Conservation (phyloP, 1,139 yeast genomes). For the Yamadazyma sp. region DNA sequence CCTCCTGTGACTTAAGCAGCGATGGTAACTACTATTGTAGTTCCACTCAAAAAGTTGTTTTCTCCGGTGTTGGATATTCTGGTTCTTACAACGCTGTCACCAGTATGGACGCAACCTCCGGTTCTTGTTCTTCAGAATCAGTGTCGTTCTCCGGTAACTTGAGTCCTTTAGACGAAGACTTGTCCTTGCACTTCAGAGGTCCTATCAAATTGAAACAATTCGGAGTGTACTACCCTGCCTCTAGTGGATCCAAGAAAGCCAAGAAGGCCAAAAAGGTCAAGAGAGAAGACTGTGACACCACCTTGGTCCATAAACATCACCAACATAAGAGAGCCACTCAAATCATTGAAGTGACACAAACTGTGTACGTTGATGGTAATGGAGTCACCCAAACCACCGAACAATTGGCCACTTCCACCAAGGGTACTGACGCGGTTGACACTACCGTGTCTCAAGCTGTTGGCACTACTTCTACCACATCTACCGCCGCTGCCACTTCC, state of each 20-base stretch:
- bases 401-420: conserved; percentile 22
- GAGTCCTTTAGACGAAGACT: conserved; percentile 67
- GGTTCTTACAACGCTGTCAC: conserved; percentile 66
- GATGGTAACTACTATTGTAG: conserved; percentile 85
- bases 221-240: conserved; percentile 58
- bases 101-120: conserved; percentile 44
- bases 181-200: conserved; percentile 83
- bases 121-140: conserved; percentile 53
- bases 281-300: conserved; percentile 38
- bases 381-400: conserved; percentile 49
- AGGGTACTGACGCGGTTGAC: conserved; percentile 24
- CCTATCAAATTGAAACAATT: conserved; percentile 64
- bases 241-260: conserved; percentile 20
- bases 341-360: conserved; percentile 69
- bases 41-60: conserved; percentile 64
- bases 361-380: conserved; percentile 61
- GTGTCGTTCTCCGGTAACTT: conserved; percentile 57
- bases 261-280: conserved; percentile 15
- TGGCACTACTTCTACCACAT: conserved; percentile 25
- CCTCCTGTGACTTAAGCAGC: conserved; percentile 27
- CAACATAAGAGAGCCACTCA: conserved; percentile 62
- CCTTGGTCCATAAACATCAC: conserved; percentile 55
- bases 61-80: conserved; percentile 64
- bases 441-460: conserved; percentile 24
- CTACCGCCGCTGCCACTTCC: conserved; percentile 28